These are phyloP conservation scores for Apodospora peruviana DNA, from an alignment of 495 filamentous ascomycete species.

Conservation along the genomic window DNA sequence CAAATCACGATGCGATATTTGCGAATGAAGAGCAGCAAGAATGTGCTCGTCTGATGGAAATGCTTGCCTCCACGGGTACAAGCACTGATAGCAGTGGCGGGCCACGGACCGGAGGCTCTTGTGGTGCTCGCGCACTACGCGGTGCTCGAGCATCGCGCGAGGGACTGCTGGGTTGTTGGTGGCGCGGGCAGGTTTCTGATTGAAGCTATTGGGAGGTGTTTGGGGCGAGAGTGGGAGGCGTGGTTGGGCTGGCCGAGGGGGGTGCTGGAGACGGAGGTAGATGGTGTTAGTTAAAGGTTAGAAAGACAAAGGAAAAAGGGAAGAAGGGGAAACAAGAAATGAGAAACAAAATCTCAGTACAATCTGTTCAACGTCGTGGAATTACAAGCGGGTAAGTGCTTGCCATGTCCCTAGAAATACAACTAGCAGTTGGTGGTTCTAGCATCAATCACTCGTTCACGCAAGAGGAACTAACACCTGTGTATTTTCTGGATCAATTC, in stretches of 20 bases:
- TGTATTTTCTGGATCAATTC: too few relatives aligned
- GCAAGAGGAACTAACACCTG: too few relatives aligned
- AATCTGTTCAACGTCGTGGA: too few relatives aligned
- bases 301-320: too few relatives aligned
- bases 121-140: conserved; percentile 39
- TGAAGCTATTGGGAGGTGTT: conserved; percentile 5
- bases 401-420: too few relatives aligned
- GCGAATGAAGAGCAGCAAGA: background rate
- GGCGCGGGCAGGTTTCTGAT: conserved; percentile 22
- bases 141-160: conserved; percentile 26
- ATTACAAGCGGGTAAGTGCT: too few relatives aligned
- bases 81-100: conserved; percentile 21
- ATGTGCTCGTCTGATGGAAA: conserved; percentile 4
- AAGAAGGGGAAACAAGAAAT: too few relatives aligned
- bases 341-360: too few relatives aligned
- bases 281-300: too few relatives aligned
- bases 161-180: conserved; percentile 35
- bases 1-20: background rate
- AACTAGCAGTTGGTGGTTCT: too few relatives aligned
- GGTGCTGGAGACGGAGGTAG: background rate
- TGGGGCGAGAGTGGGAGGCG: conserved; percentile 7
- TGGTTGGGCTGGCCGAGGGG: conserved; percentile 10
- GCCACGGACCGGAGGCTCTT: conserved; percentile 38
- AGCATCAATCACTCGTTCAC: too few relatives aligned
- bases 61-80: conserved; percentile 35